Conservation (phyloP, 176 grass and related monocot species). For the Carex myosuroides region DNA sequence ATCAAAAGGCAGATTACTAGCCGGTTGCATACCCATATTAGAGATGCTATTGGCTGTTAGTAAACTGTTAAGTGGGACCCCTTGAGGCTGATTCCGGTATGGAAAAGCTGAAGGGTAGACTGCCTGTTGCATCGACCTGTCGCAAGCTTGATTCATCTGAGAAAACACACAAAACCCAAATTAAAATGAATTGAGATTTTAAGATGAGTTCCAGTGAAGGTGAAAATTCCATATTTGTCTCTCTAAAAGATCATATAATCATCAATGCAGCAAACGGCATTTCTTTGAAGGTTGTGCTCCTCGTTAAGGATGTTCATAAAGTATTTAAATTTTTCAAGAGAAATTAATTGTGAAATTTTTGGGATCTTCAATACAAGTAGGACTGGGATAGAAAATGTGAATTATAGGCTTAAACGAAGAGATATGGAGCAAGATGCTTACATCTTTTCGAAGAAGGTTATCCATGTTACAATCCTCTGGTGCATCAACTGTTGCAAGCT, state of each 20-base stretch:
- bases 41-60: constrained; percentile 6
- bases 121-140: neutral
- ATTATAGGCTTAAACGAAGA: neutral
- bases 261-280: neutral
- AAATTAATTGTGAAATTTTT: neutral
- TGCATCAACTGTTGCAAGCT: constrained; percentile 49
- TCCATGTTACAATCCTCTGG: constrained; percentile 31
- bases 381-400: neutral
- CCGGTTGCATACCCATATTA: constrained; percentile 1
- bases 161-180: neutral
- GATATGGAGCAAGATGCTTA: neutral
- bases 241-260: neutral
- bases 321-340: neutral
- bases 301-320: neutral
- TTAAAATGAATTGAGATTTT: neutral
- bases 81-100: constrained; percentile 29
- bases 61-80: neutral
- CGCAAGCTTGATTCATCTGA: constrained; percentile 22
- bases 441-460: constrained; percentile 35
- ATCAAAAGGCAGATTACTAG: constrained; percentile 22
- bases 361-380: neutral
- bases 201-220: neutral
- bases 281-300: neutral
- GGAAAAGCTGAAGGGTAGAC: constrained; percentile 32
- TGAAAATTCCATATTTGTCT: neutral